Evolutionary conservation across 345 rosid genomes (phyloP).

Genomic region (Tarenaya hassleriana): DNA sequence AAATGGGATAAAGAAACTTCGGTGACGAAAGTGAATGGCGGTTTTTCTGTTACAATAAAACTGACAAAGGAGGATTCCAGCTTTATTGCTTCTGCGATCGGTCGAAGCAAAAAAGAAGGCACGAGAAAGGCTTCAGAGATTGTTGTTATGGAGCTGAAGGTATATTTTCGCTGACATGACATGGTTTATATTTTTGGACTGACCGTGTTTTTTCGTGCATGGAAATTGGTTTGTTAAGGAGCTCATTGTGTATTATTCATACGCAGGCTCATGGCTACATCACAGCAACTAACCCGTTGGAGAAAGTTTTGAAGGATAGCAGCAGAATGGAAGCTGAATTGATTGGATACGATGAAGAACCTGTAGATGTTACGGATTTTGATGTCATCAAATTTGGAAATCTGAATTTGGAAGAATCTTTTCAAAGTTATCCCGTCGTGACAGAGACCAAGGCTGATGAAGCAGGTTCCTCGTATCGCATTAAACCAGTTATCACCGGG

Average conservation of each 20-base stretch:
- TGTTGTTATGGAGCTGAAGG: constrained; percentile 54
- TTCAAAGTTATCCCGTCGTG: constrained; percentile 11
- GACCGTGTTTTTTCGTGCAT: constrained; percentile 14
- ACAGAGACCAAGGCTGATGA: constrained; percentile 15
- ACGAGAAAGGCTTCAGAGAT: constrained; percentile 46
- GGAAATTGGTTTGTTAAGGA: constrained; percentile 12
- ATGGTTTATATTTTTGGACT: constrained; percentile 13
- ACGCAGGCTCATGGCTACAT: constrained; percentile 53
- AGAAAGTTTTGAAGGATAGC: constrained; percentile 47
- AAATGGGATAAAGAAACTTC: constrained; percentile 39
- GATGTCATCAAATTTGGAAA: constrained; percentile 25
- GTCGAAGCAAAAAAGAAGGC: constrained; percentile 54
- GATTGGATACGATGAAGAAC: constrained; percentile 76
- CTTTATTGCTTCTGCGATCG: constrained; percentile 37
- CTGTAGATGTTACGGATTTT: constrained; percentile 37
- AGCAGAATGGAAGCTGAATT: constrained; percentile 51
- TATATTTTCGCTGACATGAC: constrained; percentile 18
- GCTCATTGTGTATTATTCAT: constrained; percentile 20
- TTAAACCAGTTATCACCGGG: constrained; percentile 21
- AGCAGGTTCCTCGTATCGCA: constrained; percentile 16
- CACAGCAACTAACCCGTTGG: constrained; percentile 42
- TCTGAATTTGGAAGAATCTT: constrained; percentile 26
- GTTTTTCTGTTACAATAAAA: constrained; percentile 43
- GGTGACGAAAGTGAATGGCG: constrained; percentile 33
- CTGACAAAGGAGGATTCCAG: constrained; percentile 31